phyloP scores from a whole-genome alignment of 495 filamentous ascomycete species.

The Tuber magnatum region DNA sequence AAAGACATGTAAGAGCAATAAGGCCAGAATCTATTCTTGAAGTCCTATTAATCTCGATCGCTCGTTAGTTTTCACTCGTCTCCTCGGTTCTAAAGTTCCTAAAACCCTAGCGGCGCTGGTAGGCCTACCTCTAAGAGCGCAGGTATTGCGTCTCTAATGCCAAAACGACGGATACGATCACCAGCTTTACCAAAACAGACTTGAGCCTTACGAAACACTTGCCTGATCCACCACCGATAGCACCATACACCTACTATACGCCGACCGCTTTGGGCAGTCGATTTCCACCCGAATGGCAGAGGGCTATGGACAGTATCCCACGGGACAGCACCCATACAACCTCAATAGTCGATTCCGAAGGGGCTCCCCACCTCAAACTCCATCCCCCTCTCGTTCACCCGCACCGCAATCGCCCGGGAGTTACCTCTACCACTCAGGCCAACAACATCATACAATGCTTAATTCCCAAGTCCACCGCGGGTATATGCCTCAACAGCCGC shows the following conservation, averaged over 20 bases:
- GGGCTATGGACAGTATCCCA: conserved; percentile 41
- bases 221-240: not conserved
- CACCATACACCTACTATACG: conserved; percentile 8
- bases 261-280: conserved; percentile 25
- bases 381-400: conserved; percentile 64
- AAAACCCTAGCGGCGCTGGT: not conserved
- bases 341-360: conserved; percentile 30
- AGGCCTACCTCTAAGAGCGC: conserved; percentile 17
- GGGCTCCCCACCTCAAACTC: conserved; percentile 49
- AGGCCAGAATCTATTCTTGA: not conserved
- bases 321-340: conserved; percentile 26
- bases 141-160: conserved; percentile 39
- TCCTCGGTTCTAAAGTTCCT: not conserved
- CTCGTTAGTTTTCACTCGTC: not conserved
- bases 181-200: conserved; percentile 33
- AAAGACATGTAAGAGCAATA: not conserved
- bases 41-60: not conserved
- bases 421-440: conserved; percentile 64
- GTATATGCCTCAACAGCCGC: conserved; percentile 50
- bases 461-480: conserved; percentile 58
- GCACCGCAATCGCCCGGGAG: conserved; percentile 59
- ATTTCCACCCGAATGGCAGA: conserved; percentile 40
- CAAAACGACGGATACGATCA: conserved; percentile 32
- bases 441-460: conserved; percentile 65
- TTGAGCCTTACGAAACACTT: conserved; percentile 12